Evolutionary conservation across 2,329 filamentous ascomycete species (phyloP), one percentile per base, ranked within the genome.

Genomic region (Cercospora sp.): DNA sequence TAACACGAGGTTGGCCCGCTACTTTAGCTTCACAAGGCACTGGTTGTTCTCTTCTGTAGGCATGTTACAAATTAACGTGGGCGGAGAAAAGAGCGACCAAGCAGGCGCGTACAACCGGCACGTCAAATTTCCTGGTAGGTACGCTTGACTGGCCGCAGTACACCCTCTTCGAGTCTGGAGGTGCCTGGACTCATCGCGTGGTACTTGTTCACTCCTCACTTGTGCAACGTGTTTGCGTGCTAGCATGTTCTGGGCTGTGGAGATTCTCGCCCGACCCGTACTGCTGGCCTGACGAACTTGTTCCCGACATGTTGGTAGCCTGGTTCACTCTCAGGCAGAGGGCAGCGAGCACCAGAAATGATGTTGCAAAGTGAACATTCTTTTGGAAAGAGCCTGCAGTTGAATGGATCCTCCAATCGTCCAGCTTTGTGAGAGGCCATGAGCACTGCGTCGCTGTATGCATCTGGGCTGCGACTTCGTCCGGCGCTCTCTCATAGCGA

Each of bases 11-110:
- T 21, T 57, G 16, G 30, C 18, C 51, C 53, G 53, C 37, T n/a
- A 28, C 21, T 12, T 21, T 10, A 40, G 43, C 34, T 61, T 57
- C 43, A 34, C 43, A 21, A n/a, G 55, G 40, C 13, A 24, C 13
- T 63, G 55, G 37, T 58, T 30, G n/a, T 37, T 49, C 30, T 59
- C 65, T 63, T 63, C 26, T 40, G 21, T 55, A 28, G 28, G 16
- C 51, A 53, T 59, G 63, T 66, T 63, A 34, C 53, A 63, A 16
- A 16, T 69, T 26, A 40, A 26, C 58, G 40, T 63, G 24, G 37
- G 57, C 65, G 55, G 65, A 40, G 55, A 65, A 65, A 66, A 49
- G 13, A 45, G 28, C 57, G 30, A 62, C 65, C 62, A 70, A 45
- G 32, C 45, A 63, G 57, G 21, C 58, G 30, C 57, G 67, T 64